Evolutionary conservation across 2,329 filamentous ascomycete species (phyloP).

Genomic region (Colletotrichum agaves): DNA sequence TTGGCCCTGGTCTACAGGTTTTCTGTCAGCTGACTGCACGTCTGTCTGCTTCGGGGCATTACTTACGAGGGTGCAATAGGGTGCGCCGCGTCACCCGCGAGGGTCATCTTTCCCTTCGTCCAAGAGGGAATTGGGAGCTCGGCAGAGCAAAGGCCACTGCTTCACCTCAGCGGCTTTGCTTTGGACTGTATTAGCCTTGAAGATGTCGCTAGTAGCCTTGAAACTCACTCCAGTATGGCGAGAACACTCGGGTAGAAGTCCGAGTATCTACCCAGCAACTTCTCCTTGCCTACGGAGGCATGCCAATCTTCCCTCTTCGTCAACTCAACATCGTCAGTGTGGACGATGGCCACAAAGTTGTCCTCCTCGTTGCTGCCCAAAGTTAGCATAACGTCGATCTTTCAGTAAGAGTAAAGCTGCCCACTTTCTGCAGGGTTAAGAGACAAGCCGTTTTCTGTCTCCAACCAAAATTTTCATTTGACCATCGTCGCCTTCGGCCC

Average conservation of each 20-base stretch:
- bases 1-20: conserved; percentile 50
- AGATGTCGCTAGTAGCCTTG: not conserved
- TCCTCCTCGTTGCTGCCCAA: conserved; percentile 44
- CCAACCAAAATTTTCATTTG: conserved; percentile 38
- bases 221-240: conserved; percentile 44
- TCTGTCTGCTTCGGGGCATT: too few relatives aligned
- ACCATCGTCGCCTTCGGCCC: conserved; percentile 43
- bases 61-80: conserved; percentile 52
- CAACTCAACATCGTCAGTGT: conserved; percentile 39
- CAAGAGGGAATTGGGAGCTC: conserved; percentile 46
- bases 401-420: not conserved
- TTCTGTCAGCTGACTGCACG: not conserved
- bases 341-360: conserved; percentile 50
- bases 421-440: conserved; percentile 48
- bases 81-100: conserved; percentile 52
- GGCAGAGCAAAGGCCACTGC: conserved; percentile 49
- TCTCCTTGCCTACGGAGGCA: conserved; percentile 43
- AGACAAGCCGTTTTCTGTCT: conserved; percentile 44
- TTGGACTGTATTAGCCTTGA: not conserved
- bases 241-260: conserved; percentile 44
- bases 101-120: conserved; percentile 45
- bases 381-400: not conserved
- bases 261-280: conserved; percentile 43
- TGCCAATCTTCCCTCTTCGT: conserved; percentile 45
- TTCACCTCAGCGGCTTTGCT: conserved; percentile 50